Conservation (phyloP, 2,329 filamentous ascomycete species). For the Dothideomycetes sp. region DNA sequence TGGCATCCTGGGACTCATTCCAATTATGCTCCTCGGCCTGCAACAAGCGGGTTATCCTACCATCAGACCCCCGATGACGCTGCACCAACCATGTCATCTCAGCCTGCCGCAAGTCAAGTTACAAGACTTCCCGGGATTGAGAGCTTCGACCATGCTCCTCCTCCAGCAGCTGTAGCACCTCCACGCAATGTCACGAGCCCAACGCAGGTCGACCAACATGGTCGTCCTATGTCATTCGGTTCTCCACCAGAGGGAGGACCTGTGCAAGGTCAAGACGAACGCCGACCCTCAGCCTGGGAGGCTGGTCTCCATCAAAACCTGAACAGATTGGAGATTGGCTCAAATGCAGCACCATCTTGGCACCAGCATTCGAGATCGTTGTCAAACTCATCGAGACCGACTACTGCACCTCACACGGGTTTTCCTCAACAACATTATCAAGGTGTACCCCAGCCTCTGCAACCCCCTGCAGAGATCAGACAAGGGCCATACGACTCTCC, state of each 20-base stretch:
- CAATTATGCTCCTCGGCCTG: slow-evolving; percentile 48
- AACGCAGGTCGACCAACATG: slow-evolving; percentile 59
- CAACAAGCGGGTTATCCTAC: slow-evolving; percentile 63
- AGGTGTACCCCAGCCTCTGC: slow-evolving; percentile 24
- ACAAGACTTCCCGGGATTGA: slow-evolving; percentile 80
- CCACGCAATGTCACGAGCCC: slow-evolving; percentile 58
- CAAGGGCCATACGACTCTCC: neutral
- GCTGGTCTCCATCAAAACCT: slow-evolving; percentile 55
- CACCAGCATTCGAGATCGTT: neutral
- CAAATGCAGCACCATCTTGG: slow-evolving; percentile 16
- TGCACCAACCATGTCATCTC: slow-evolving; percentile 43
- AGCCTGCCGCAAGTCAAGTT: slow-evolving; percentile 45
- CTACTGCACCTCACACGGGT: slow-evolving; percentile 19
- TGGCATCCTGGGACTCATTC: slow-evolving; percentile 75
- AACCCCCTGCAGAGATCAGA: slow-evolving; percentile 1
- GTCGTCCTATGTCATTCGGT: slow-evolving; percentile 28
- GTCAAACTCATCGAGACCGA: slow-evolving; percentile 6
- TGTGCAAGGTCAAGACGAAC: slow-evolving; percentile 35
- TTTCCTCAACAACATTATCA: slow-evolving; percentile 22
- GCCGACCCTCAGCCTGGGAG: slow-evolving; percentile 51
- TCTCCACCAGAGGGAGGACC: slow-evolving; percentile 10
- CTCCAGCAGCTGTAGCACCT: slow-evolving; percentile 47
- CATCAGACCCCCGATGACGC: slow-evolving; percentile 59
- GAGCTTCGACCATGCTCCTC: slow-evolving; percentile 71
- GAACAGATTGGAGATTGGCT: slow-evolving; percentile 54